Evolutionary conservation across 164 flowering plant species (phyloP).

Genomic region (Litsea cubeba): DNA sequence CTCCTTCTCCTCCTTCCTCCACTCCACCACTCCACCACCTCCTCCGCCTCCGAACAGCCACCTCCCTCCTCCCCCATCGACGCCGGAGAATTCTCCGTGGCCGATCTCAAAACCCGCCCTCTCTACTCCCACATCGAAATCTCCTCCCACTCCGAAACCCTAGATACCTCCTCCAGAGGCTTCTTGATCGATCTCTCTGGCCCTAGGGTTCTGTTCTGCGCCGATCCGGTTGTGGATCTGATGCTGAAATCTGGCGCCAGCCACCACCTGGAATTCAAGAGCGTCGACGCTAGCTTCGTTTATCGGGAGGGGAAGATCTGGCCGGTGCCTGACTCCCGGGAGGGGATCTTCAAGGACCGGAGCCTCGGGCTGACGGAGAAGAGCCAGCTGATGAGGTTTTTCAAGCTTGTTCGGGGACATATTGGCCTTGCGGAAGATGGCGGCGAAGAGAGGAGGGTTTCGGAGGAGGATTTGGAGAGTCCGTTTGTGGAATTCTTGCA

Average conservation of each 20-base stretch:
- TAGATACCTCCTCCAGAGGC: slow-evolving; percentile 33
- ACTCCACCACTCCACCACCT: slow-evolving; percentile 31
- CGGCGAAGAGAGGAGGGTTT: slow-evolving; percentile 28
- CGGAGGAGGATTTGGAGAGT: slow-evolving; percentile 73
- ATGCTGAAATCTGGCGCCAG: slow-evolving; percentile 56
- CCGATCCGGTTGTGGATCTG: slow-evolving; percentile 59
- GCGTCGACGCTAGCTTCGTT: slow-evolving; percentile 59
- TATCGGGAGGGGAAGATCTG: slow-evolving; percentile 34
- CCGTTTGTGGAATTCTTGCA: slow-evolving; percentile 68
- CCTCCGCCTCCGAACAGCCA: slow-evolving; percentile 30
- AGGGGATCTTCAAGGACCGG: slow-evolving; percentile 68
- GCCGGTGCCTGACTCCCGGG: slow-evolving; percentile 71
- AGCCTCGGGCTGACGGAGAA: slow-evolving; percentile 57
- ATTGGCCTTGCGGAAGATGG: slow-evolving; percentile 17
- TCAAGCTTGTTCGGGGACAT: slow-evolving; percentile 73
- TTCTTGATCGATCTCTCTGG: slow-evolving; percentile 64
- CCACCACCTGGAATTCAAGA: slow-evolving; percentile 73
- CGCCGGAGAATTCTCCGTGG: slow-evolving; percentile 15
- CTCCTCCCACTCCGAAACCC: slow-evolving; percentile 16
- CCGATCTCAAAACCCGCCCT: slow-evolving; percentile 26
- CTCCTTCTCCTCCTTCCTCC: slow-evolving; percentile 48
- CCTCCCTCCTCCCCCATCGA: not conserved
- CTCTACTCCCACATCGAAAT: slow-evolving; percentile 55
- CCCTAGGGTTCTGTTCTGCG: slow-evolving; percentile 76
- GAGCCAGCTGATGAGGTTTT: slow-evolving; percentile 71